Base-by-base conservation (phyloP, 768 basidiomycete genomes). In the Lactarius vividus region DNA sequence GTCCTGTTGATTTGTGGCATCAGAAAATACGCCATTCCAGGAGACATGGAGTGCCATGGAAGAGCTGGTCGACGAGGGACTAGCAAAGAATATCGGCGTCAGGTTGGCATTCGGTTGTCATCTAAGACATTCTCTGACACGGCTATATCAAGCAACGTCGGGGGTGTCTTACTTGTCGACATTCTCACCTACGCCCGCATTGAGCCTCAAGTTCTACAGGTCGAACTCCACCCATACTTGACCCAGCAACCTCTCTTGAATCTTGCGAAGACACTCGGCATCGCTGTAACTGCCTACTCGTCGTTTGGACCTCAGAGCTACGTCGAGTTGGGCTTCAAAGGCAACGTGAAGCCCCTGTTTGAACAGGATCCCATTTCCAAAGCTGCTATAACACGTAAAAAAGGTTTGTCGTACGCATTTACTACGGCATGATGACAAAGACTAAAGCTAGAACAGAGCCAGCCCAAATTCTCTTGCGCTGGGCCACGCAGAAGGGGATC, bases 1-100 rank as follows among this genome's bases (percentile, higher is more conserved):
- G 39, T 61, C 16, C 1, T 37, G 29, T 55, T 44, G 46, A 70
- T 49, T 11, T 29, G 15, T 54, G 61, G 6, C 54, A 54, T 53
- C 68, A 87, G 84, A 84, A 69, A 86, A 87, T 59, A 85, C 84
- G 0, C 87, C 88, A 44, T 83, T 91, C 74, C 85, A 87, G 71
- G 88, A 92, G 79, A 96, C 94, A 20, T 96, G 92, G 92, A 73
- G 76, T 49, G 91, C 84, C 18, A 84, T 96, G 86, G 94, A 96
- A 76, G 80, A 82, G 66, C 83, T 95, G 26, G 87, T 88, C 56
- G 88, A 91, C 69, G 81, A 82, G 52, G 87, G 88, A 9, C 74
- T 88, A 46, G 84, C 80, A 11, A 91, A 85, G 80, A 89, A 93
- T 73, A 92, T 96, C 70, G 94, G 92, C 63, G 73, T 92, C 69